Base-by-base conservation (phyloP, 345 rosid genomes). In the Melaleuca alternifolia region DNA sequence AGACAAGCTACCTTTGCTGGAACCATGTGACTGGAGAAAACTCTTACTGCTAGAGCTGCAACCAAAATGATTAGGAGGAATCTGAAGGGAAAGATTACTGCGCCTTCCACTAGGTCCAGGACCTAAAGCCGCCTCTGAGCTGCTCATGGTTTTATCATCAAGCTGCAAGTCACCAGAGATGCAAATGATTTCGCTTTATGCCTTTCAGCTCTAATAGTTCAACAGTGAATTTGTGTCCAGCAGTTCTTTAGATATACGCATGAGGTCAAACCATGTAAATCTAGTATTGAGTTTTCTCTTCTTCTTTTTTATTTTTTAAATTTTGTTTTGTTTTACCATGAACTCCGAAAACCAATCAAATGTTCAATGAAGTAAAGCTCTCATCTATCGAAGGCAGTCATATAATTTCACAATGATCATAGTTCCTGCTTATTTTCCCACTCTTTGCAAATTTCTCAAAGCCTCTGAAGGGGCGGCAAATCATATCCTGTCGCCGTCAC, bases 41-140 rank as follows among this genome's bases (percentile, higher is more conserved):
- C 79, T 92, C 89, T 92, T 94, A 84, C 94, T 91, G 86, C 81
- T 90, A 41, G 91, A 84, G 83, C 89, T 87, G 88, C 89, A 82
- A 82, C 91, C 90, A 77, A 97, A 92, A 86, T 93, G 88, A 86
- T 90, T 92, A 75, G 95, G 94, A 1, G 98, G 98, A 84, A 96
- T 92, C 88, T 93, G 95, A 85, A 97, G 95, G 28, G 95, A 96
- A 91, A 97, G 98, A 94, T 93, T 94, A 44, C 62, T 77, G n/a
- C 89, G 93, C 83, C 91, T 91, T 82, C 85, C 93, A 83, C 91
- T 92, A 7, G 94, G 85, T 88, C 86, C 94, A 16, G 93, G 90
- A 81, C 88, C 92, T 21, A 90, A 87, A 77, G 87, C 87, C 88
- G 88, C 92, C 33, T 88, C 91, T 71, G 79, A 33, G 79, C 79